Conservation (phyloP, 1,139 yeast genomes). For the Scheffersomyces titani region DNA sequence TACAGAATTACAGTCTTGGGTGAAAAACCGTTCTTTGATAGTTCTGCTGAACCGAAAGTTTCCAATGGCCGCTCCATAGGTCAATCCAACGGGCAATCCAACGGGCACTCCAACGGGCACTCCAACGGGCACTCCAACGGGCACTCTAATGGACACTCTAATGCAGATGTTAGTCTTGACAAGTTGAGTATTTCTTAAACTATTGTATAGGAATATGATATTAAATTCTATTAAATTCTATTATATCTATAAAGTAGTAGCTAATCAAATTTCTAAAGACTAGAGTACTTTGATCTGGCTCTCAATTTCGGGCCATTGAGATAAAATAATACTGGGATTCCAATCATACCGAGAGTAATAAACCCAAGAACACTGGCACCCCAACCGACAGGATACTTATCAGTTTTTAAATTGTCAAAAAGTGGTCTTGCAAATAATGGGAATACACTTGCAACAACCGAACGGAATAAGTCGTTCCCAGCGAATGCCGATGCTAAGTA, state of each 20-base stretch:
- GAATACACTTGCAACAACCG: constrained; percentile 30
- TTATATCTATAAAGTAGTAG: neutral
- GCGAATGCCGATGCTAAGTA: constrained; percentile 36
- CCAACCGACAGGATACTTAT: constrained; percentile 58
- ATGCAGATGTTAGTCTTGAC: neutral
- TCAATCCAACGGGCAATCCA: constrained; percentile 4
- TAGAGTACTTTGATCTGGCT: constrained; percentile 46
- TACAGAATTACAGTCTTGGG: constrained; percentile 27
- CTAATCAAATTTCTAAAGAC: too few species aligned
- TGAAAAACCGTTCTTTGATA: constrained; percentile 22
- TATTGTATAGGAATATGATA: neutral
- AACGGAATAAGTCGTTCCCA: constrained; percentile 28
- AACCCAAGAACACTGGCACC: constrained; percentile 54
- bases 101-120: constrained; percentile 9
- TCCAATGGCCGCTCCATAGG: neutral
- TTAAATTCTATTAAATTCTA: too few species aligned
- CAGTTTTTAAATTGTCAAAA: constrained; percentile 38
- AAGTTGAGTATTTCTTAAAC: neutral
- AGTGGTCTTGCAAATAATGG: constrained; percentile 43
- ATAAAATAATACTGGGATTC: constrained; percentile 49
- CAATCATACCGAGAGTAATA: constrained; percentile 40
- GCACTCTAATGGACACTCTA: constrained; percentile 6
- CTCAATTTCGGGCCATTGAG: constrained; percentile 51
- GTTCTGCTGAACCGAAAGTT: neutral
- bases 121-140: constrained; percentile 12